Percentiles rank a stretch among this genome's conserved stretches.
These are phyloP conservation scores for Nicotiana noctiflora DNA, from an alignment of 257 asterid genomes.

Conservation along the genomic window DNA sequence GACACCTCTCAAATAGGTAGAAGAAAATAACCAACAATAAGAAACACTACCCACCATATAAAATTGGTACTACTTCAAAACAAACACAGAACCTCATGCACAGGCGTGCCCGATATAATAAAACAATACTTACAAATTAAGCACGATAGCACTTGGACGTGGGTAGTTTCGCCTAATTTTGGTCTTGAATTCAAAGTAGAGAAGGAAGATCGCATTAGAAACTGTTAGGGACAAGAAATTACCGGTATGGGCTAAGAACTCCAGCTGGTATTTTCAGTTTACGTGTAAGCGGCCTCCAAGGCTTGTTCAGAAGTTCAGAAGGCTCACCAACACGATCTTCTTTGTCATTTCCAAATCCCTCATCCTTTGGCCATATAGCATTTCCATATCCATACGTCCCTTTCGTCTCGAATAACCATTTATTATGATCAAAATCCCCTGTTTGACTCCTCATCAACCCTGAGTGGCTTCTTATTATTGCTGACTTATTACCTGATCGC, in stretches of 20 bases:
- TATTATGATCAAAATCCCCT: conserved; percentile 76
- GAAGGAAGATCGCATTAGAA: not conserved
- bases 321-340: conserved; percentile 42
- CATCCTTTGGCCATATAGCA: conserved; percentile 90
- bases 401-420: conserved; percentile 80
- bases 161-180: not conserved
- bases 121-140: not conserved
- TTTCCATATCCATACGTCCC: conserved; percentile 92
- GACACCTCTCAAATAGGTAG: not conserved
- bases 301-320: conserved; percentile 58
- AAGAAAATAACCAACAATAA: not conserved
- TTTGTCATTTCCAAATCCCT: conserved; percentile 39
- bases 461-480: conserved; percentile 52
- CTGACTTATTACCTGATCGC: conserved; percentile 62
- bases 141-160: not conserved
- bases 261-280: conserved; percentile 83
- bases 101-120: not conserved
- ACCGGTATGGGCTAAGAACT: conserved; percentile 77
- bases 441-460: conserved; percentile 72
- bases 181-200: conserved; percentile 1
- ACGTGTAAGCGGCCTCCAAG: conserved; percentile 87
- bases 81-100: not conserved
- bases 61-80: not conserved
- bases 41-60: not conserved
- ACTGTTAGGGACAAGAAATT: conserved; percentile 4